Base-by-base conservation (phyloP, 331 rosid species). In the Pyrus hybrid region DNA sequence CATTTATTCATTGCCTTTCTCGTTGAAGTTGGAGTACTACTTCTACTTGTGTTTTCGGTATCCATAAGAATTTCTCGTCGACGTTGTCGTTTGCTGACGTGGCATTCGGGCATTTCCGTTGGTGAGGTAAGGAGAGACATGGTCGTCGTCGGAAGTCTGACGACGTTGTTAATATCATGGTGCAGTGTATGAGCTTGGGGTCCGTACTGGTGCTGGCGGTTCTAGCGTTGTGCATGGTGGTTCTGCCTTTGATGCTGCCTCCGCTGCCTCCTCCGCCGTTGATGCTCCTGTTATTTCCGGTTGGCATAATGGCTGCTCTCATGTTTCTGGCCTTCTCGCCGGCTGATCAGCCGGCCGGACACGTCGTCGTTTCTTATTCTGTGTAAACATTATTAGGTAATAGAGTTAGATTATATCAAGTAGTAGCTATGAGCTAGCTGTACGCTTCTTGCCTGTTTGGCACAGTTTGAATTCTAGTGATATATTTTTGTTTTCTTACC, bases 231-330 rank as follows among this genome's bases (percentile, higher is more conserved):
- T 91, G 91, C 4, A 87, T 93, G 98, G 88, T 87, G 21, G 74
- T 93, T 1, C 80, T 93, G 45, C 98, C 96, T 37, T 75, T 91
- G 66, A 45, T 91, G 41, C 53, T 93, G 29, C 98, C 97, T 53
- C 97, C 97, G 71, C 79, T 91, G 5, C 98, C 98, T 1, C 98
- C 97, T 14, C 98, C 97, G 30, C 97, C 96, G 23, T 14, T 93
- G 77, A 81, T 85, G 65, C 77, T 93, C 2, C 86, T 93, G n/a
- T 85, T 93, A 86, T 93, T 93, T 23, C 93, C 98, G 8, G 89
- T 93, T 5, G 96, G 97, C 30, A 80, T 93, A 47, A 85, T 93
- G 97, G 96, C 89, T 4, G 96, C 97, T 54, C 95, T 93, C 2
- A 79, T 93, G 75, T 8, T 91, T 13, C 87, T 93, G 8, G 98